Conservation (phyloP, 345 rosid genomes). For the Euphorbia pulcherrima region DNA sequence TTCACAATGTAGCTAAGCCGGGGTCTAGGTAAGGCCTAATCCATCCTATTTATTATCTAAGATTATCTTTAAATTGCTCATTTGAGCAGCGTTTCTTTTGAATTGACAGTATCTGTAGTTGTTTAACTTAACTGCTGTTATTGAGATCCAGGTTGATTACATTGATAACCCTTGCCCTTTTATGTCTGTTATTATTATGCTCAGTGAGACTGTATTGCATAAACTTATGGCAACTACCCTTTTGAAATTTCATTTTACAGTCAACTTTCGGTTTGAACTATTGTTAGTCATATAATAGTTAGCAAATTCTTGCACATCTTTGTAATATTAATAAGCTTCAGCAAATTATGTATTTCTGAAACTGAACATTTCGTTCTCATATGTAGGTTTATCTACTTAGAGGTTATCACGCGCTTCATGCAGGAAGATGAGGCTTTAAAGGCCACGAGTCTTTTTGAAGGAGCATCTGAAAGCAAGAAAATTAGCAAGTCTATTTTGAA, state of each 20-base stretch:
- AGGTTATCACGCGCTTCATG: constrained; percentile 33
- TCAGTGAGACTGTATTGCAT: neutral
- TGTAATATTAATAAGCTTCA: neutral
- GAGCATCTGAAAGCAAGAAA: constrained; percentile 29
- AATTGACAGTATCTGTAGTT: neutral
- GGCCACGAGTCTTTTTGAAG: constrained; percentile 29
- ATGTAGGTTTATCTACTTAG: constrained; percentile 24
- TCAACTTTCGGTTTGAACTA: neutral
- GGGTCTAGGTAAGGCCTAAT: constrained; percentile 21
- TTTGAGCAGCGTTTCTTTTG: neutral
- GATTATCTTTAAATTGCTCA: neutral
- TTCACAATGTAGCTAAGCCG: constrained; percentile 31
- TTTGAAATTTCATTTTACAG: neutral
- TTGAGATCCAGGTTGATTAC: neutral
- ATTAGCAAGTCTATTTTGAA: constrained; percentile 31
- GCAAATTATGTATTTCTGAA: neutral
- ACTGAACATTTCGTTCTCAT: neutral
- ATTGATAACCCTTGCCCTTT: neutral
- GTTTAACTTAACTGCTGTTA: neutral
- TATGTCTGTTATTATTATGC: neutral
- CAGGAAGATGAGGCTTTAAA: constrained; percentile 30
- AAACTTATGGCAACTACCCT: neutral
- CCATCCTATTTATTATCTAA: neutral
- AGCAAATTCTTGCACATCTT: neutral
- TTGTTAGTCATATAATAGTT: neutral